Base-by-base conservation (phyloP, 495 filamentous ascomycete species). In the Xylaria venustula region DNA sequence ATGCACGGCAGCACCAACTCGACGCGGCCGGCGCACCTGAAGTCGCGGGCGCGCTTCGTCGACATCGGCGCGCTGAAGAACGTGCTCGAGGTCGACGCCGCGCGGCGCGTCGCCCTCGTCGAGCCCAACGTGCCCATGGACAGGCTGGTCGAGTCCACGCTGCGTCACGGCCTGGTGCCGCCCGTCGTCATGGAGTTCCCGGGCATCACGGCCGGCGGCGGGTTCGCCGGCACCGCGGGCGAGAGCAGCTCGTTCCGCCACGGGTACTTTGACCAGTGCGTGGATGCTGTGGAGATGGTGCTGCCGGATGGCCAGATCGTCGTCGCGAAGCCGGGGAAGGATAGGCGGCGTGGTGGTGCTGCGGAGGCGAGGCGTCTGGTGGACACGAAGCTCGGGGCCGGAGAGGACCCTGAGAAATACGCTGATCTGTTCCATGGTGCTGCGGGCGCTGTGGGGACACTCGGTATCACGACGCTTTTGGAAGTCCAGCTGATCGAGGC, bases 1-100 rank as follows among this genome's bases (percentile, higher is more conserved):
- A 85, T 77, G 73, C 90, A 92, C 78, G 90, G 90, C 59, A 86
- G 83, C 15, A 92, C 89, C 30, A 92, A 92, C 73, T 87, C 80
- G 70, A 92, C 89, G 17, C 85, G 88, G 1, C 79, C 76, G 5
- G 68, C 74, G 5, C 46, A 59, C 32, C 62, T 69, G 53, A 71
- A 71, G 49, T 49, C 64, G 5, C 61, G 59, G 4, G 52, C 63
- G 2, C 60, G 67, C 30, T 49, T 71, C 58, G 73, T 81, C 51
- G 77, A 81, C 71, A 81, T 78, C 65, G 68, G 71, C 63, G 46
- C 50, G 1, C 59, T 80, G n/a, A 32, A 59, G 30, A 51, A 75
- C 17, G 73, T 81, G 3, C 67, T 81, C 0, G 42, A 61, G 1
- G 76, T 85, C 44, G 76, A 84, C 68, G 45, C 60, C 0, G 36